These are phyloP conservation scores for Quercus rubra DNA, from an alignment of 306 rosid species.

Conservation along the genomic window DNA sequence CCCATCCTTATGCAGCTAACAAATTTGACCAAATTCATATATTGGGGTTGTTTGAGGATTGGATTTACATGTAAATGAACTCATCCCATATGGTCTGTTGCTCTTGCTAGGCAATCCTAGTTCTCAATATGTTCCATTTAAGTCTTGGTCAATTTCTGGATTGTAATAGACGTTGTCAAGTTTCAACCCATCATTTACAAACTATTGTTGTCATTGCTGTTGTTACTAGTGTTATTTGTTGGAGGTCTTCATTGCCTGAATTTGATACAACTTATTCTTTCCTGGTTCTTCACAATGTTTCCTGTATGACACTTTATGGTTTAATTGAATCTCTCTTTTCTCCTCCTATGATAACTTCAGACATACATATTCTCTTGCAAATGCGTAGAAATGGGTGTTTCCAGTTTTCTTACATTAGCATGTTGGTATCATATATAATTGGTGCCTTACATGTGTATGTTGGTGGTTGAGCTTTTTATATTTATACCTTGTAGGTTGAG, in stretches of 20 bases:
- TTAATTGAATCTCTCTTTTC: not conserved
- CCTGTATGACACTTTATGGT: not conserved
- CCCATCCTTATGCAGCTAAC: not conserved
- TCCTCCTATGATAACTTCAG: not conserved
- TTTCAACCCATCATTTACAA: not conserved
- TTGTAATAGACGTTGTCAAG: not conserved
- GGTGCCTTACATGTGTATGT: not conserved
- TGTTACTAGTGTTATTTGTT: not conserved
- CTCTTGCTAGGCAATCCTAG: not conserved
- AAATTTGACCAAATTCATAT: not conserved
- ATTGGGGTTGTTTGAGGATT: not conserved
- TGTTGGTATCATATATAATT: not conserved
- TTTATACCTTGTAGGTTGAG: slow-evolving; percentile 62
- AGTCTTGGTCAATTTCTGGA: not conserved
- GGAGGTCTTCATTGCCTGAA: not conserved
- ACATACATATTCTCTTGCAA: not conserved
- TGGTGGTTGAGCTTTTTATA: not conserved
- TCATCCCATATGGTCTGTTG: not conserved
- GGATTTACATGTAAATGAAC: not conserved
- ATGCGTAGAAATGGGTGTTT: not conserved
- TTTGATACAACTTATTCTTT: not conserved
- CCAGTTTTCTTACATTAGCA: not conserved
- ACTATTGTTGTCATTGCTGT: not conserved
- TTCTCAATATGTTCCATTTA: not conserved
- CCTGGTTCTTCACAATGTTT: not conserved